phyloP scores from a whole-genome alignment of 495 filamentous ascomycete species.

The Daldinia caldariorum region DNA sequence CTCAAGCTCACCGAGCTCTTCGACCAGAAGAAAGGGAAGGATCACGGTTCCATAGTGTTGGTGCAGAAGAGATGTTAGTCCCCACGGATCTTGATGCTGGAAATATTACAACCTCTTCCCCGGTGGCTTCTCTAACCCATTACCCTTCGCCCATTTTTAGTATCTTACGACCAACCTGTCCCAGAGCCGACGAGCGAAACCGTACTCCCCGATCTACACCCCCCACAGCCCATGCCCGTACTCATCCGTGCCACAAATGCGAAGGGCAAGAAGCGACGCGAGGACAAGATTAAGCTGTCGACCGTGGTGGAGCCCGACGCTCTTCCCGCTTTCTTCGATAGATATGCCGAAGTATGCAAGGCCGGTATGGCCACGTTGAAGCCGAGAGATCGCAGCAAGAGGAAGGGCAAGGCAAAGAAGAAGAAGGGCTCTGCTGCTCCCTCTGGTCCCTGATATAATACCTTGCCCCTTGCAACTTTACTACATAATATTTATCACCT shows the following conservation, averaged over 20 bases:
- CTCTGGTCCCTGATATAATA: slow-evolving; percentile 16
- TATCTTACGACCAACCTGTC: slow-evolving; percentile 49
- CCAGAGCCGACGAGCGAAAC: slow-evolving; percentile 47
- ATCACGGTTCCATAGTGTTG: slow-evolving; percentile 81
- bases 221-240: slow-evolving; percentile 68
- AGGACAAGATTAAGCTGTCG: slow-evolving; percentile 78
- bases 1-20: slow-evolving; percentile 78
- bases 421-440: slow-evolving; percentile 64
- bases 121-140: slow-evolving; percentile 33
- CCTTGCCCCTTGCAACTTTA: background rate
- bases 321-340: slow-evolving; percentile 80
- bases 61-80: slow-evolving; percentile 81
- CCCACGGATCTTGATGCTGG: slow-evolving; percentile 24
- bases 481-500: background rate
- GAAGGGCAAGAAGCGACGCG: slow-evolving; percentile 62
- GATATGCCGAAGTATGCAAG: slow-evolving; percentile 94
- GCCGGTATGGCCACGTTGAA: slow-evolving; percentile 84
- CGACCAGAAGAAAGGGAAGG: slow-evolving; percentile 69
- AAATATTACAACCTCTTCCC: slow-evolving; percentile 7
- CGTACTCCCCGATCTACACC: slow-evolving; percentile 64
- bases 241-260: slow-evolving; percentile 87
- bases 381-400: slow-evolving; percentile 87
- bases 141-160: slow-evolving; percentile 27
- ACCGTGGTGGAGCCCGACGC: slow-evolving; percentile 81
- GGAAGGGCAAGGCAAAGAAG: slow-evolving; percentile 81